phyloP scores from a whole-genome alignment of 169 alveolate species.

The Cryptosporidium felis region DNA sequence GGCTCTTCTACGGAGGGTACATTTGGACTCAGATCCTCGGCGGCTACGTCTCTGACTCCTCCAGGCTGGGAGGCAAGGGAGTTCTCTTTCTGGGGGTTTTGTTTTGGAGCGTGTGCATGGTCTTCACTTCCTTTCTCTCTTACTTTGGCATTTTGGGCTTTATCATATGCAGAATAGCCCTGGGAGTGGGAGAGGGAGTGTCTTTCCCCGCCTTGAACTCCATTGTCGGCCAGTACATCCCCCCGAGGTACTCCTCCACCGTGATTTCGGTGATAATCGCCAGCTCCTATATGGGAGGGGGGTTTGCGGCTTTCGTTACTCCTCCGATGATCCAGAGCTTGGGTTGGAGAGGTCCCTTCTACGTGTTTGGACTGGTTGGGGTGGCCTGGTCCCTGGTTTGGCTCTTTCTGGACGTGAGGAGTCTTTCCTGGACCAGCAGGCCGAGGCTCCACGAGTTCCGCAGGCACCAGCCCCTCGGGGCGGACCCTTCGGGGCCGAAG shows the following conservation, averaged over 20 bases:
- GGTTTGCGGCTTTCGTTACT: constrained; percentile 60
- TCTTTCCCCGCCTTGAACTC: constrained; percentile 66
- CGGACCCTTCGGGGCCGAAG: no score
- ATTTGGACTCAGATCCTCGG: constrained; percentile 69
- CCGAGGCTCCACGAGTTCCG: constrained; percentile 30
- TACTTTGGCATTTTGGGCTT: constrained; percentile 40
- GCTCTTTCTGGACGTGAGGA: constrained; percentile 47
- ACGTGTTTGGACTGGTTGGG: constrained; percentile 49
- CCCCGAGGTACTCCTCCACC: constrained; percentile 32
- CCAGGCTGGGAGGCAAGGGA: constrained; percentile 56
- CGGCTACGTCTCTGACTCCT: constrained; percentile 48
- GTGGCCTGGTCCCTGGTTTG: constrained; percentile 51
- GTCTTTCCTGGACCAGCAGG: background rate
- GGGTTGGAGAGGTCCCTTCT: constrained; percentile 70
- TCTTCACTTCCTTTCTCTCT: constrained; percentile 5
- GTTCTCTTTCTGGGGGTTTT: constrained; percentile 45
- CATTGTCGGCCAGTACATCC: constrained; percentile 44
- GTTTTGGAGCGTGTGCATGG: constrained; percentile 67
- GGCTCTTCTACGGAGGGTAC: constrained; percentile 58
- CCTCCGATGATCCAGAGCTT: constrained; percentile 43
- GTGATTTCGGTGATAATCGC: constrained; percentile 52
- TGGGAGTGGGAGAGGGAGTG: constrained; percentile 69
- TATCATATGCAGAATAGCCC: constrained; percentile 17
- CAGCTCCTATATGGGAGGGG: constrained; percentile 62
- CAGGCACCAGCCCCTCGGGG: no score